Evolutionary conservation across 164 flowering plant genomes (phyloP), one percentile per base, ranked within the genome.

Genomic region (Brasenia schreberi): DNA sequence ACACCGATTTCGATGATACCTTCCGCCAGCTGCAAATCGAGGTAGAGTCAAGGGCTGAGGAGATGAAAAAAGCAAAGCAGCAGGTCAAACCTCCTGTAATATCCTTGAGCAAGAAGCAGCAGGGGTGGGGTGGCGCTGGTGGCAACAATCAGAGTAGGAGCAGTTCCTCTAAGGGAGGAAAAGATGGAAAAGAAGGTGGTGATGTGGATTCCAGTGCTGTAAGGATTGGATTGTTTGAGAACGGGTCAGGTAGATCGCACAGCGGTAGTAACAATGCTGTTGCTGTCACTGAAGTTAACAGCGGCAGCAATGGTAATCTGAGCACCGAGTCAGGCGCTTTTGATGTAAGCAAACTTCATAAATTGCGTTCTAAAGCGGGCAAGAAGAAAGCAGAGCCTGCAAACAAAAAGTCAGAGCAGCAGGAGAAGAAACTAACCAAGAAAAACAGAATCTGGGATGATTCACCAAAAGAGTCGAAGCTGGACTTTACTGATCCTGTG

Each of bases 391-490:
- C 78, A 56, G 87, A 82, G 63, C 73, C 74, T 75, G 75, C 33
- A 71, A 78, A 52, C 75, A 89, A 84, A 80, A 49, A 49, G 23
- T 82, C 83, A 67, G 81, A 10, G 70, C 96, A 86, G 70, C 81
- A 87, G 3, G 85, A 83, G 78, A 93, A 87, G 77, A 90, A 87
- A 79, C 18, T 68, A 14, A 83, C 87, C 66, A 94, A 94, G 78
- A 85, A 87, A 79, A 86, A 87, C 72, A 86, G 93, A 77, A 90
- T 86, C 75, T 94, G 98, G 98, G 90, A 85, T 72, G 97, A 90
- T 75, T 66, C 83, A 33, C 90, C 96, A 62, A 7, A 42, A 14
- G 84, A 83, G 72, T 5, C 82, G 10, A 91, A 94, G 72, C 70
- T 94, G 80, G 99, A 94, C 74, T 93, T 82, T 66, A 86, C 98